phyloP scores from a whole-genome alignment of 1,139 yeast genomes.

The Yamadazyma triangularis region DNA sequence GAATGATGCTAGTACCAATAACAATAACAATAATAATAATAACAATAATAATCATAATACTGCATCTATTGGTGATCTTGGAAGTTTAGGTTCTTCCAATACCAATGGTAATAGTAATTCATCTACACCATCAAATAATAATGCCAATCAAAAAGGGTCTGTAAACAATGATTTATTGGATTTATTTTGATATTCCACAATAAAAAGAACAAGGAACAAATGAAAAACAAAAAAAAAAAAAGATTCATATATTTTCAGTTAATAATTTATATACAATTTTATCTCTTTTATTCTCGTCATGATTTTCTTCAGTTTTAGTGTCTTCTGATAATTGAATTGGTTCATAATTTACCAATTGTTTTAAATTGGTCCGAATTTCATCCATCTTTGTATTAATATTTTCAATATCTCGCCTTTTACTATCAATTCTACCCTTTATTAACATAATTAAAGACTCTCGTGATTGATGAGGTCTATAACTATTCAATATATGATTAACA shows the following conservation, averaged over 20 bases:
- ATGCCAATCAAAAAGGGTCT: conserved; percentile 4
- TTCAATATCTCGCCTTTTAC: conserved; percentile 49
- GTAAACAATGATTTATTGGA: conserved; percentile 51
- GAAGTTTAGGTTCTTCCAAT: neutral
- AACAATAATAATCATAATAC: neutral
- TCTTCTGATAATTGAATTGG: conserved; percentile 1
- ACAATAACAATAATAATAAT: conserved; percentile 4
- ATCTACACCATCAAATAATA: conserved; percentile 3
- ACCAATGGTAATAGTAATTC: conserved; percentile 1
- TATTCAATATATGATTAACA: conserved; percentile 78
- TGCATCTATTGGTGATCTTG: too few relatives aligned
- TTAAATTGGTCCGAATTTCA: conserved; percentile 41
- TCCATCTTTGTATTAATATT: conserved; percentile 43
- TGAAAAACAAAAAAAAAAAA: too few relatives aligned
- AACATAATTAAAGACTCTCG: conserved; percentile 74
- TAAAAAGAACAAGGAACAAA: too few relatives aligned
- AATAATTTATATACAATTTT: conserved; percentile 13
- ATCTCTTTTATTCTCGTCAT: conserved; percentile 11
- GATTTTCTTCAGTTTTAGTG: conserved; percentile 5
- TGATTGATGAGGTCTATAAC: conserved; percentile 86
- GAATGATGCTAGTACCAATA: conserved; percentile 3
- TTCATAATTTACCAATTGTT: conserved; percentile 18
- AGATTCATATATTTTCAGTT: conserved; percentile 1
- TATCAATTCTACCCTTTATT: conserved; percentile 58
- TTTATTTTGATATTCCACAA: conserved; percentile 42